Evolutionary conservation across 2,329 filamentous ascomycete genomes (phyloP), one percentile per base, ranked within the genome.

Genomic region (Fusarium sp.): DNA sequence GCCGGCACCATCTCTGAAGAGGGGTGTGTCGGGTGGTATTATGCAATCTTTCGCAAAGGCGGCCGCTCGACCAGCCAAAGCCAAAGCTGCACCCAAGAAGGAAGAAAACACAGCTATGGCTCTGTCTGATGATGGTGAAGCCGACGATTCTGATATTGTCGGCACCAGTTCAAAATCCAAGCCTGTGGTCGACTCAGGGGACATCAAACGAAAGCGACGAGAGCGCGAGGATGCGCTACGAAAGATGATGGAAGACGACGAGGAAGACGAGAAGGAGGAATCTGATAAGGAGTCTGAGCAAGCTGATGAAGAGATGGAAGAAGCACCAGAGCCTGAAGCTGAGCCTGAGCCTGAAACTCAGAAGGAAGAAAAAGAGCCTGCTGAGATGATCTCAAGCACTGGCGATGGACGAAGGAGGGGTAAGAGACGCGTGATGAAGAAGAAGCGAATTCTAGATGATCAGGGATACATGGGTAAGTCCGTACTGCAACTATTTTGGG

Each of bases 401-500:
- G 75, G 74, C n/a, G 75, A 82, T 59, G 92, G 91, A 0, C 87
- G 93, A 39, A 85, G 92, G 61, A 88, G 94, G 67, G 93, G 93
- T 32, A 90, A 88, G 76, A 87, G 94, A 70, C 88, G 90, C 72
- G 87, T 97, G 9, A 93, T 92, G 87, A 94, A 92, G 80, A 97
- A 96, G 84, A 92, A 91, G 82, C 94, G 91, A 44, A 86, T 91
- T 56, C 90, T 94, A 77, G 94, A 97, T 70, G 93, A 94, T 49
- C 91, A 97, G 68, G 94, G 94, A 7, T 97, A 96, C 77, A 85
- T 97, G 62, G 92, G 92, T 94, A 83, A 78, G 88, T 80, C 48
- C 32, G 4, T 14, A n/a, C 27, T 8, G 9, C 17, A 6, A 30
- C 17, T 23, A 17, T 44, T 7, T 4, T 10, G 11, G 14, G 7